Percentiles rank a stretch among this genome's conserved stretches.
Evolutionary conservation across 352 stramenopile genomes (phyloP).

Genomic region (Globisporangium solare): DNA sequence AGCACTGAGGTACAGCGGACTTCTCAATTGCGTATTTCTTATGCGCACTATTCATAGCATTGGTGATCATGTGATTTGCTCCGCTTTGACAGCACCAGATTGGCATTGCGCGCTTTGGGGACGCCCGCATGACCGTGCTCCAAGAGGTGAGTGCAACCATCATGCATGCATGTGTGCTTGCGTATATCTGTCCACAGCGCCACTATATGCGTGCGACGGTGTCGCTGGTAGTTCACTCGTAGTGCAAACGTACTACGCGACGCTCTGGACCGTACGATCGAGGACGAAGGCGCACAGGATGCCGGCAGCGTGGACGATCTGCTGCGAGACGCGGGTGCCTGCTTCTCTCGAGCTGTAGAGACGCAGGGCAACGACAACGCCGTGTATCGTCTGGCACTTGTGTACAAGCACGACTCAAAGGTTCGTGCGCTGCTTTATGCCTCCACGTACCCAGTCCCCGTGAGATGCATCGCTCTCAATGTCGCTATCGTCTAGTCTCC

Average conservation of each 20-base stretch:
- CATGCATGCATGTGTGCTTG: no score
- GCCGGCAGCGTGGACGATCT: constrained; percentile 28
- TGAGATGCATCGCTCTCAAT: not conserved
- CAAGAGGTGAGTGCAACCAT: constrained; percentile 23
- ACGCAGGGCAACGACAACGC: not conserved
- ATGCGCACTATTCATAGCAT: no score
- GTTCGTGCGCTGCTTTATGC: not conserved
- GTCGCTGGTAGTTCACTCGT: constrained; percentile 31
- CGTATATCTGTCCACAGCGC: no score
- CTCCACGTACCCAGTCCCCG: not conserved
- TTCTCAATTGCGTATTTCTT: no score
- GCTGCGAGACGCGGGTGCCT: constrained; percentile 23
- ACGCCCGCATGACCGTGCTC: constrained; percentile 21
- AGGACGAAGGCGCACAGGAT: constrained; percentile 8
- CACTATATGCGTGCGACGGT: no score
- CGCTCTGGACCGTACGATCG: constrained; percentile 17
- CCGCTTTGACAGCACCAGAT: constrained; percentile 29
- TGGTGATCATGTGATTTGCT: not conserved
- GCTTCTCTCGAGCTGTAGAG: constrained; percentile 18
- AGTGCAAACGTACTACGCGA: constrained; percentile 18
- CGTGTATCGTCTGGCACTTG: constrained; percentile 5
- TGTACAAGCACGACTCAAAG: constrained; percentile 14
- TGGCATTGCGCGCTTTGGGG: constrained; percentile 21
- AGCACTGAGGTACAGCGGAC: constrained; percentile 29
- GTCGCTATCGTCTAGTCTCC: constrained; percentile 14